phyloP scores from a whole-genome alignment of 257 asterid genomes.

The Solanum etuberosum region DNA sequence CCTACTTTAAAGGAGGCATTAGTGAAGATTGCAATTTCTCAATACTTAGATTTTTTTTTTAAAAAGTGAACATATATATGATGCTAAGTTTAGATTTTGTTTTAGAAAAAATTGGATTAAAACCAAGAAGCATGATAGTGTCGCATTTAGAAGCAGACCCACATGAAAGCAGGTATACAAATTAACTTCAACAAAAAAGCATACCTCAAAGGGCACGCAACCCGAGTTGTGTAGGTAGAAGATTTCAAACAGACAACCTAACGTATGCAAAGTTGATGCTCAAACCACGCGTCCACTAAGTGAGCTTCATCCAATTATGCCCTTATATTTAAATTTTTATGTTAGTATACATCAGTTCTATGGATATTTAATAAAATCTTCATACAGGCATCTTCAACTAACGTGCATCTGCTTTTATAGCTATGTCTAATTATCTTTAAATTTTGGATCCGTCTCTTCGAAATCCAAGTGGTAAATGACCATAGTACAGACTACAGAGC shows the following conservation, averaged over 20 bases:
- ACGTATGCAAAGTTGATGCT: neutral
- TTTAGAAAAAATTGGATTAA: neutral
- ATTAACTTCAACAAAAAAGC: neutral
- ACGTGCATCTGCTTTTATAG: neutral
- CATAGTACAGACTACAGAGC: neutral
- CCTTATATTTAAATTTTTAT: no score
- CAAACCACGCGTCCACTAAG: neutral
- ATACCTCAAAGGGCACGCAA: neutral
- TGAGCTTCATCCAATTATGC: neutral
- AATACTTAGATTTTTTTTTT: no score
- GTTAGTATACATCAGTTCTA: neutral
- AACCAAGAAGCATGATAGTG: neutral
- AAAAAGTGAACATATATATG: neutral
- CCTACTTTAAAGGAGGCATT: neutral
- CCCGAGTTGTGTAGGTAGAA: neutral
- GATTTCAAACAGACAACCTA: neutral
- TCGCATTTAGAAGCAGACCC: neutral
- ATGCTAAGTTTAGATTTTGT: neutral
- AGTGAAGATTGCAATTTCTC: neutral
- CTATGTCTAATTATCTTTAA: no score
- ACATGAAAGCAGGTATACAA: neutral
- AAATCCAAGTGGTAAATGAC: neutral
- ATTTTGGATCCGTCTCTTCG: neutral
- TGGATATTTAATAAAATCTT: neutral
- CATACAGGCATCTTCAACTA: neutral